Base-by-base conservation (phyloP, 1,139 yeast genomes). In the Yamadazyma sp. region DNA sequence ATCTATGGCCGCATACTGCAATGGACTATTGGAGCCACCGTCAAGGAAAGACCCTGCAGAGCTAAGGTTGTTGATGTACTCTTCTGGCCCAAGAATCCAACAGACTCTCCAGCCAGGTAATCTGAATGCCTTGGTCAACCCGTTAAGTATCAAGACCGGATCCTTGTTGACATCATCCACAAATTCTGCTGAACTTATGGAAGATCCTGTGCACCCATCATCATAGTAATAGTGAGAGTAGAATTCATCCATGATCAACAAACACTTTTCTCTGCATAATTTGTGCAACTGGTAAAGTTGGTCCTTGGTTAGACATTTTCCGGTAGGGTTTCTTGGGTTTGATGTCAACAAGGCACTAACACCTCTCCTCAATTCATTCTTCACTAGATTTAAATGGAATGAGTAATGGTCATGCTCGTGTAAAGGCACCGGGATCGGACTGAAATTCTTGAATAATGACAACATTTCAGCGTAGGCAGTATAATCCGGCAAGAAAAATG, bases 391-490 rank as follows among this genome's bases (percentile, higher is more conserved):
- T 49, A 80, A 62, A 52, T 80, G 84, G 32, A 80, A 71, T 43
- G 76, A 77, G 59, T 80, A 80, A 49, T 79, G 75, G 55, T 80
- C 86, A 16, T 73, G 65, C 50, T 80, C 84, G 45, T 70, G 74
- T 49, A 80, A 64, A 1, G 86, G 86, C 9, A 79, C 85, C 1
- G 87, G 87, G 41, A 80, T 79, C 6, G 86, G 85, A 1, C 83
- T 76, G 55, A 80, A 80, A 58, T 80, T 80, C 64, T 80, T 80
- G 64, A 80, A 80, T 39, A 79, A 66, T 11, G 84, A 77, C 51
- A 80, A 65, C 85, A 80, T 80, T 58, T 80, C 87, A n/a, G 87
- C 83, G 53, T 80, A 80, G 3, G 87, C 87, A 18, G 87, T 80
- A 54, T 81, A 80, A 56, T 81, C 87, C 4, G 87, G 87, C 50